A percentile compares a stretch with the other conserved stretches of the same genome.
Conservation (phyloP, 2,329 filamentous ascomycete species). For the Fonsecaea pedrosoi region DNA sequence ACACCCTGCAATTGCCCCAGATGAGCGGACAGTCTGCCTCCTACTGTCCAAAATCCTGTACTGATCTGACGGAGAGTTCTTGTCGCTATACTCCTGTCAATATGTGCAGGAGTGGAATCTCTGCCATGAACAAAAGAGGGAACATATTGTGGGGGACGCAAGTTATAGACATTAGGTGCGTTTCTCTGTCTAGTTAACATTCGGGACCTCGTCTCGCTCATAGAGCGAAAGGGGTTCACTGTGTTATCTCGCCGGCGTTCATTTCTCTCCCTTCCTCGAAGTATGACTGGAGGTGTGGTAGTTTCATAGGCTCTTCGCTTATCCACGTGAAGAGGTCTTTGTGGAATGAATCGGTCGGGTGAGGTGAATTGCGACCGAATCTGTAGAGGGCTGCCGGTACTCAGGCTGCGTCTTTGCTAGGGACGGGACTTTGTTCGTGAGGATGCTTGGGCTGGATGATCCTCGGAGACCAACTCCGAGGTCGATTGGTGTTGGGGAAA, state of each 20-base stretch:
- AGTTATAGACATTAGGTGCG: conserved; percentile 27
- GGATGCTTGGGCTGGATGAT: conserved; percentile 20
- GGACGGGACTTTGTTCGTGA: conserved; percentile 8
- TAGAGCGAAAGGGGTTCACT: conserved; percentile 62
- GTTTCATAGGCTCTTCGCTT: conserved; percentile 55
- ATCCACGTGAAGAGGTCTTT: conserved; percentile 28
- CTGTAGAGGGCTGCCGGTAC: conserved; percentile 25
- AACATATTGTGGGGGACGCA: conserved; percentile 34
- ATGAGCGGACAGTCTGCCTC: conserved; percentile 67
- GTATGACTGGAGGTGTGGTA: conserved; percentile 52
- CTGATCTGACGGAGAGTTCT: conserved; percentile 61
- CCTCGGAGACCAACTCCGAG: conserved; percentile 21
- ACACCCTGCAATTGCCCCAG: conserved; percentile 54
- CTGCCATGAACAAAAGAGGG: conserved; percentile 46
- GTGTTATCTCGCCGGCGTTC: conserved; percentile 52
- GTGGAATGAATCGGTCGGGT: conserved; percentile 63
- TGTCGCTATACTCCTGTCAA: conserved; percentile 40
- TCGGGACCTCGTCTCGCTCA: conserved; percentile 42
- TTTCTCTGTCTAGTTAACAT: conserved; percentile 29
- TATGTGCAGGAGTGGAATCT: conserved; percentile 60
- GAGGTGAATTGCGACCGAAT: conserved; percentile 42
- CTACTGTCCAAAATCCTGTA: conserved; percentile 78
- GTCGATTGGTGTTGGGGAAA: conserved; percentile 28
- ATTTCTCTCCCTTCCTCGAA: conserved; percentile 52
- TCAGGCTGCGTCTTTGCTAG: conserved; percentile 35